A percentile compares a stretch with the other conserved stretches of the same genome.
These are phyloP conservation scores for Pseudomonodictys pantanalensis DNA, from an alignment of 495 filamentous ascomycete genomes.

Conservation along the genomic window DNA sequence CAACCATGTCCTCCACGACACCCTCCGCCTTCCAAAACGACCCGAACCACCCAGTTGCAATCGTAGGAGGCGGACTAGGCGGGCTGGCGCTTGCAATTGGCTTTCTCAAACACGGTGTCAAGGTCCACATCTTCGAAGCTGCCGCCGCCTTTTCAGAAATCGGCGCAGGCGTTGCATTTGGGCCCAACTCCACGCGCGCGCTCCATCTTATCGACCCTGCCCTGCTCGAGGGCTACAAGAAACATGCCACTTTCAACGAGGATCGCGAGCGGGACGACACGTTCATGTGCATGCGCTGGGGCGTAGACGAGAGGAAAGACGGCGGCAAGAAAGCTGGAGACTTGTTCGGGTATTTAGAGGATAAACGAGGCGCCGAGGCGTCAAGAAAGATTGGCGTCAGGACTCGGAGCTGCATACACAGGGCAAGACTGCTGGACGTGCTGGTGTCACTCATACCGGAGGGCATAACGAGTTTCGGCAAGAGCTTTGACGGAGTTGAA, in stretches of 20 bases:
- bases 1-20: too few relatives aligned
- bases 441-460: slow-evolving; percentile 55
- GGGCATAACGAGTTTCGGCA: slow-evolving; percentile 43
- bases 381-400: slow-evolving; percentile 1
- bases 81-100: slow-evolving; percentile 35
- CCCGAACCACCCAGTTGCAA: slow-evolving; percentile 23
- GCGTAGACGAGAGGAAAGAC: slow-evolving; percentile 11
- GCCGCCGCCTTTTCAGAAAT: slow-evolving; percentile 48
- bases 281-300: slow-evolving; percentile 18
- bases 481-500: slow-evolving; percentile 40
- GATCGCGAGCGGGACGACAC: slow-evolving; percentile 32
- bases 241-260: slow-evolving; percentile 42
- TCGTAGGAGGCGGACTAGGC: slow-evolving; percentile 38
- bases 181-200: slow-evolving; percentile 28
- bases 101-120: slow-evolving; percentile 37
- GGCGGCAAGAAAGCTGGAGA: slow-evolving; percentile 14
- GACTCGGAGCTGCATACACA: slow-evolving; percentile 39
- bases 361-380: slow-evolving; percentile 3
- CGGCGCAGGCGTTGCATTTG: slow-evolving; percentile 32
- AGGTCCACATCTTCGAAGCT: slow-evolving; percentile 55
- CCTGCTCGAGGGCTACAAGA: slow-evolving; percentile 24
- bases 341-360: slow-evolving; percentile 3
- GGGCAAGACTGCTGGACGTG: slow-evolving; percentile 59
- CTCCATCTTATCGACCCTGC: slow-evolving; percentile 25
- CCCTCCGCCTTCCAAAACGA: too few relatives aligned